phyloP scores from a whole-genome alignment of 2,329 filamentous ascomycete species.

The Dryadomyces quercus-mongolicae region DNA sequence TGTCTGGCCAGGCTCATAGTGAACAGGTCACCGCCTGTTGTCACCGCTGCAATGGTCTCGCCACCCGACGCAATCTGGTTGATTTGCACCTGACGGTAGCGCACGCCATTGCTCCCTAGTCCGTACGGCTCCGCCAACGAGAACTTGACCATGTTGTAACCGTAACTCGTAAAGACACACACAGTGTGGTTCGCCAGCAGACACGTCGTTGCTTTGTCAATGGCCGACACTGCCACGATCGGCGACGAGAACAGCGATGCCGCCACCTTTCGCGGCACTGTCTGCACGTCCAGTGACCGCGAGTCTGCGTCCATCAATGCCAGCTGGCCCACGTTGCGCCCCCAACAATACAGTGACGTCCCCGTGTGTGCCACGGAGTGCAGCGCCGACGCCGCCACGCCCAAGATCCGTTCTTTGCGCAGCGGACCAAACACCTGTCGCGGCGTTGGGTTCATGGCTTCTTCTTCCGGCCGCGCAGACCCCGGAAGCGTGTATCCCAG shows the following conservation, averaged over 20 bases:
- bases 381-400: conserved; percentile 76
- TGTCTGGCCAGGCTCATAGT: conserved; percentile 66
- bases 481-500: conserved; percentile 70
- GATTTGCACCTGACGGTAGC: conserved; percentile 39
- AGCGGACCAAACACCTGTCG: conserved; percentile 84
- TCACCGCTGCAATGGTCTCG: conserved; percentile 83
- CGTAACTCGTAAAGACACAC: conserved; percentile 90
- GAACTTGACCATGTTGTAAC: conserved; percentile 83
- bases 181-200: conserved; percentile 80
- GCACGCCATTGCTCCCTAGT: conserved; percentile 18
- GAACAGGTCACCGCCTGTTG: conserved; percentile 74
- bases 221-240: conserved; percentile 74
- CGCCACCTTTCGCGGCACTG: conserved; percentile 73
- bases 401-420: conserved; percentile 72
- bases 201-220: conserved; percentile 78
- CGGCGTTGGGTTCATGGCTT: conserved; percentile 68
- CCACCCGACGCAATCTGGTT: conserved; percentile 71
- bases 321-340: conserved; percentile 88
- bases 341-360: conserved; percentile 79
- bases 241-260: conserved; percentile 64
- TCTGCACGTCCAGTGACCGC: conserved; percentile 74
- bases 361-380: conserved; percentile 85
- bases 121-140: conserved; percentile 53
- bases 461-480: conserved; percentile 59
- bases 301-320: conserved; percentile 93